phyloP scores from a whole-genome alignment of 2,329 filamentous ascomycete genomes.

The Fusarium falciforme region DNA sequence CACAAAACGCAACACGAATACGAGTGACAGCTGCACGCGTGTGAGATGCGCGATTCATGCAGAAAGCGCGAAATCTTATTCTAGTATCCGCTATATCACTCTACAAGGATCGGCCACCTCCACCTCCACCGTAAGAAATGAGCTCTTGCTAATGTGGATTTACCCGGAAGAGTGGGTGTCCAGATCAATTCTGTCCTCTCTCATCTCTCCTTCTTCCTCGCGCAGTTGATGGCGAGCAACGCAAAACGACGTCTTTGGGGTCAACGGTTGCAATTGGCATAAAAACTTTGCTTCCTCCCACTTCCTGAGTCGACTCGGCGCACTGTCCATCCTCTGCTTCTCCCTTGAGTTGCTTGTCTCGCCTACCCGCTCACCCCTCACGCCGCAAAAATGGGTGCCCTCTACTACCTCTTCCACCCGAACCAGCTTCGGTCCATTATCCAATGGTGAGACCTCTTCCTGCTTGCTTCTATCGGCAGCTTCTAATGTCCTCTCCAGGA shows the following conservation, averaged over 20 bases:
- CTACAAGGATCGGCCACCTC: slow-evolving; percentile 37
- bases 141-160: slow-evolving; percentile 45
- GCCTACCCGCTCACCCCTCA: slow-evolving; percentile 7
- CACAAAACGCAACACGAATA: not conserved
- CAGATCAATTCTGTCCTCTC: slow-evolving; percentile 34
- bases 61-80: slow-evolving; percentile 19
- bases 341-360: slow-evolving; percentile 1
- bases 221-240: slow-evolving; percentile 31
- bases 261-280: slow-evolving; percentile 35
- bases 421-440: slow-evolving; percentile 83
- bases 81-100: slow-evolving; percentile 10
- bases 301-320: slow-evolving; percentile 21
- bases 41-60: slow-evolving; percentile 3
- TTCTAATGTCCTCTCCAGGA: slow-evolving; percentile 66
- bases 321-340: slow-evolving; percentile 32
- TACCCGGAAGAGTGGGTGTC: slow-evolving; percentile 42
- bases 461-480: not conserved
- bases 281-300: slow-evolving; percentile 33
- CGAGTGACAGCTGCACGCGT: not conserved
- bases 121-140: slow-evolving; percentile 40
- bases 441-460: slow-evolving; percentile 77
- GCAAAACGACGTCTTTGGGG: slow-evolving; percentile 36
- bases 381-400: slow-evolving; percentile 65
- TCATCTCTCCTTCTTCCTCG: slow-evolving; percentile 28
- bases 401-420: slow-evolving; percentile 82